Evolutionary conservation across 257 asterid genomes (phyloP).

Genomic region (Capsicum pubescens): DNA sequence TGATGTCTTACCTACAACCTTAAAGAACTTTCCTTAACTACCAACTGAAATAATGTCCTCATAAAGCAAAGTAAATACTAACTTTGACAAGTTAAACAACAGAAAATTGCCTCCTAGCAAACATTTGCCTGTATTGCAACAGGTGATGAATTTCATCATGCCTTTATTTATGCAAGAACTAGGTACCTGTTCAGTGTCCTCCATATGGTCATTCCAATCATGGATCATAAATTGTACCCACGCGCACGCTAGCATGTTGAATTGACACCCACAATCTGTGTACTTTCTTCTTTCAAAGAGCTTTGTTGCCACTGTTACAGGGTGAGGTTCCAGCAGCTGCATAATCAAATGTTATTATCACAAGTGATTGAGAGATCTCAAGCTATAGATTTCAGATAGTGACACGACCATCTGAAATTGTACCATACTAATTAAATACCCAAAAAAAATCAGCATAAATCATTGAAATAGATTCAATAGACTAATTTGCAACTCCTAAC

Average conservation of each 20-base stretch:
- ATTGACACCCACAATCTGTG: constrained; percentile 60
- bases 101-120: too few species aligned
- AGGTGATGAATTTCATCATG: too few species aligned
- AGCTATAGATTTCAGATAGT: background rate
- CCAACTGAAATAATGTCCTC: too few species aligned
- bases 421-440: background rate
- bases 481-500: constrained; percentile 12
- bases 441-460: background rate
- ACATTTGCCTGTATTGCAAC: too few species aligned
- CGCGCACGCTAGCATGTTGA: constrained; percentile 70
- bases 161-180: too few species aligned
- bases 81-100: too few species aligned
- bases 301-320: constrained; percentile 66
- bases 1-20: too few species aligned
- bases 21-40: too few species aligned
- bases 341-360: constrained; percentile 21
- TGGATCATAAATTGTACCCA: constrained; percentile 84
- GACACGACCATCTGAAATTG: background rate
- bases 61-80: too few species aligned
- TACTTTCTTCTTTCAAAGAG: constrained; percentile 53
- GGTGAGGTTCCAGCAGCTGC: constrained; percentile 65
- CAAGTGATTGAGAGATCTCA: constrained; percentile 5
- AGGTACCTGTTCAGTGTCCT: constrained; percentile 46
- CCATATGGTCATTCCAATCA: constrained; percentile 73
- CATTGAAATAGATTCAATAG: background rate